A percentile compares a stretch with the other conserved stretches of the same genome.
phyloP scores from a whole-genome alignment of 2,329 filamentous ascomycete genomes.

The Fusarium tricinctum region DNA sequence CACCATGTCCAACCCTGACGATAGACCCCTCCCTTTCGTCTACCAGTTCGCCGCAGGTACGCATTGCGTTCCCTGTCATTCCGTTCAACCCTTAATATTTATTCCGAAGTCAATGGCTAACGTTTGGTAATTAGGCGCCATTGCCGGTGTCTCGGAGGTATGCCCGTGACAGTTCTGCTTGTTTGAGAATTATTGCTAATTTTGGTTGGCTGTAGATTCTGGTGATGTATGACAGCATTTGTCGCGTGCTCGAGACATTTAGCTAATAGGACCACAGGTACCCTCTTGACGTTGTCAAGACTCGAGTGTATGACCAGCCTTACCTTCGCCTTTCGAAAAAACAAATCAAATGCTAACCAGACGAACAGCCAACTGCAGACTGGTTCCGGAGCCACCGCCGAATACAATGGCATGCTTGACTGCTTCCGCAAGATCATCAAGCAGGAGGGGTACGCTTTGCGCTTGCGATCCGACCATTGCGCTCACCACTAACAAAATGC shows the following conservation, averaged over 20 bases:
- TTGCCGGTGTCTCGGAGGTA: slow-evolving; percentile 98
- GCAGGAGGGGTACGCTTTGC: slow-evolving; percentile 83
- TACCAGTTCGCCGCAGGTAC: slow-evolving; percentile 95
- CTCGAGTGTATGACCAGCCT: slow-evolving; percentile 80
- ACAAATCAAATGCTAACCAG: slow-evolving; percentile 39
- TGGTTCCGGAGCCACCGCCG: slow-evolving; percentile 77
- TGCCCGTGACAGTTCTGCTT: slow-evolving; percentile 51
- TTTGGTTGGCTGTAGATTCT: slow-evolving; percentile 73
- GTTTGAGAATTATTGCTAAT: slow-evolving; percentile 45
- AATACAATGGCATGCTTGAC: slow-evolving; percentile 98
- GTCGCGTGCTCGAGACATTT: slow-evolving; percentile 39
- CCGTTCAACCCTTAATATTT: slow-evolving; percentile 9
- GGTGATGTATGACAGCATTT: slow-evolving; percentile 75
- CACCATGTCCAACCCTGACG: slow-evolving; percentile 56
- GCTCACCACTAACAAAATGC: slow-evolving; percentile 37
- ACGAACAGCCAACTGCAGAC: slow-evolving; percentile 84
- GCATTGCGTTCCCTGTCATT: slow-evolving; percentile 53
- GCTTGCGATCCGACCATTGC: slow-evolving; percentile 16
- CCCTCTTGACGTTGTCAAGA: slow-evolving; percentile 98
- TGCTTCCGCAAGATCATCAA: slow-evolving; percentile 98
- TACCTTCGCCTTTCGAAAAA: slow-evolving; percentile 31
- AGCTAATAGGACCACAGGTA: slow-evolving; percentile 75
- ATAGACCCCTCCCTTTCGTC: slow-evolving; percentile 86
- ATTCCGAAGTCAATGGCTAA: slow-evolving; percentile 39
- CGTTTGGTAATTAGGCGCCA: slow-evolving; percentile 73